Evolutionary conservation across 805 yeast genomes (phyloP).

Genomic region (Yamadazyma scolyti): DNA sequence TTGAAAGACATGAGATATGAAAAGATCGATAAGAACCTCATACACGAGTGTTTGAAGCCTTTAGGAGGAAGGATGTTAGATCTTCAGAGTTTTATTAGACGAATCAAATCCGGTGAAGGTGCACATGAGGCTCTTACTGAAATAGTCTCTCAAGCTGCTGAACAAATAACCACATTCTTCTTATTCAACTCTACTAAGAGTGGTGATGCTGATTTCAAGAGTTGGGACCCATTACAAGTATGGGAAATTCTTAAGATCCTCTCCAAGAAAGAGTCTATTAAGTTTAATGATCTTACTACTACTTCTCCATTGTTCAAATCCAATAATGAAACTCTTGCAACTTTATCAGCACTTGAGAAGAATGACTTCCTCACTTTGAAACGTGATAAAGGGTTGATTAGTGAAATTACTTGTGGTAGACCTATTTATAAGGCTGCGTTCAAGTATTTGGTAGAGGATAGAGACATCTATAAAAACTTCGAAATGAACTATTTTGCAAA

Average conservation of each 20-base stretch:
- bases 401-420: conserved; percentile 69
- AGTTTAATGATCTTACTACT: conserved; percentile 46
- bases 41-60: conserved; percentile 62
- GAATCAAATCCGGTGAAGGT: conserved; percentile 82
- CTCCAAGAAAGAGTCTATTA: conserved; percentile 44
- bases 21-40: conserved; percentile 14
- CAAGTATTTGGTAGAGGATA: conserved; percentile 55
- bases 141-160: conserved; percentile 80
- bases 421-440: conserved; percentile 86
- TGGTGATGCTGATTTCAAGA: conserved; percentile 28
- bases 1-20: conserved; percentile 27
- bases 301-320: conserved; percentile 59
- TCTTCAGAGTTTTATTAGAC: conserved; percentile 82
- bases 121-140: conserved; percentile 73
- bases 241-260: conserved; percentile 77
- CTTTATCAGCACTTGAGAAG: conserved; percentile 71
- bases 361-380: conserved; percentile 68
- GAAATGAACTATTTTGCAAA: conserved; percentile 59
- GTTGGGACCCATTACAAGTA: conserved; percentile 75
- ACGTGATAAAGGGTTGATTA: conserved; percentile 74
- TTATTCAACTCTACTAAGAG: conserved; percentile 26
- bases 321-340: conserved; percentile 40
- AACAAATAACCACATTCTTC: conserved; percentile 82
- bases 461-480: conserved; percentile 51
- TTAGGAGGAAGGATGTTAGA: conserved; percentile 96